phyloP scores from a whole-genome alignment of 345 rosid genomes.

The Salix arbutifolia region DNA sequence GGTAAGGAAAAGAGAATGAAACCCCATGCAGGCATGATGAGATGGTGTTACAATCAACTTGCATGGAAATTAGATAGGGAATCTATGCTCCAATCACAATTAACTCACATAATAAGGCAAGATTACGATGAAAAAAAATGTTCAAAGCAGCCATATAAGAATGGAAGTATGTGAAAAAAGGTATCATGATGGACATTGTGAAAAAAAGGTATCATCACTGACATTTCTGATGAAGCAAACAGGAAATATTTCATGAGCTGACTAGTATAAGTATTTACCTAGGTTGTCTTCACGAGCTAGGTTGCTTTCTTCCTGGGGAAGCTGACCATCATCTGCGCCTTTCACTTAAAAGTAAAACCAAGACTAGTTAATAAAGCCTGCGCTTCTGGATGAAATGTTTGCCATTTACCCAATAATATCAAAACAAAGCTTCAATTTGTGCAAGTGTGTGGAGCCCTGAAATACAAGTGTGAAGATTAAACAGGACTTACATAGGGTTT shows the following conservation, averaged over 20 bases:
- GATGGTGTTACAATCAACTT: neutral
- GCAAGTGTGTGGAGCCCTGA: neutral
- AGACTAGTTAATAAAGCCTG: constrained; percentile 5
- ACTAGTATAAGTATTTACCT: constrained; percentile 13
- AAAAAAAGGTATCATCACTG: neutral
- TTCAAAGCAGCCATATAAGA: neutral
- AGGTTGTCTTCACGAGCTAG: constrained; percentile 23
- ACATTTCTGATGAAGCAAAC: neutral
- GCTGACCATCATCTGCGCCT: constrained; percentile 16
- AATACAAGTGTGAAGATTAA: neutral
- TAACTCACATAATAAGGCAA: neutral
- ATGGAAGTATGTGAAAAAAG: neutral
- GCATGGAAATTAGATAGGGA: neutral
- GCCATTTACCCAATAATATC: neutral
- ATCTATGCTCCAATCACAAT: neutral
- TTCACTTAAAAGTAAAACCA: constrained; percentile 14
- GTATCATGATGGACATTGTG: neutral
- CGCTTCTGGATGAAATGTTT: neutral
- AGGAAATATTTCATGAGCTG: neutral
- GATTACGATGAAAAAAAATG: neutral
- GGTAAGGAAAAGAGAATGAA: neutral
- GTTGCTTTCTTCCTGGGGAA: constrained; percentile 16
- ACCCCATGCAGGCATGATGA: neutral
- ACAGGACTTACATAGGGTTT: neutral
- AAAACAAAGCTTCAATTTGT: neutral